Evolutionary conservation across 2,329 filamentous ascomycete genomes (phyloP).

Genomic region (Dactylellina leptospora): DNA sequence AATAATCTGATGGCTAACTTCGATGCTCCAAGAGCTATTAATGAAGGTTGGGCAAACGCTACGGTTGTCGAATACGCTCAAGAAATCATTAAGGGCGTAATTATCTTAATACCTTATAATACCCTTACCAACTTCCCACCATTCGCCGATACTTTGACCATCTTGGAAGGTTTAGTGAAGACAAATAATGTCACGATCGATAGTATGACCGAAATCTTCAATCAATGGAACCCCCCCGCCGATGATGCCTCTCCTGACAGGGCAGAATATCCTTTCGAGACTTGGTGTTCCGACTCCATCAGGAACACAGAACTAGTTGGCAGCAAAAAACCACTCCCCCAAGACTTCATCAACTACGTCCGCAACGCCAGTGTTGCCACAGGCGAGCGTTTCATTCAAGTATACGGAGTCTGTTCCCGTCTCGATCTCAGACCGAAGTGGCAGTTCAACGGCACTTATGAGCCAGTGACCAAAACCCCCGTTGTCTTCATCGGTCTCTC

Average conservation of each 20-base stretch:
- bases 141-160: slow-evolving; percentile 21
- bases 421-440: slow-evolving; percentile 35
- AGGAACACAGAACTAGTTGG: slow-evolving; percentile 8
- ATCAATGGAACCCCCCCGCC: slow-evolving; percentile 3
- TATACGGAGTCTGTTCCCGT: slow-evolving; percentile 25
- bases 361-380: slow-evolving; percentile 10
- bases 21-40: slow-evolving; percentile 45
- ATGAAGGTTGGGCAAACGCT: slow-evolving; percentile 54
- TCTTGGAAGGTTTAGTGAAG: slow-evolving; percentile 16
- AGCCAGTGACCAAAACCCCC: slow-evolving; percentile 32
- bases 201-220: slow-evolving; percentile 5
- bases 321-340: slow-evolving; percentile 14
- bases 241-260: slow-evolving; percentile 5
- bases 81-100: slow-evolving; percentile 27
- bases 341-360: slow-evolving; percentile 16
- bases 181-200: slow-evolving; percentile 16
- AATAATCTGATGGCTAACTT: slow-evolving; percentile 53
- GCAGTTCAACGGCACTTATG: slow-evolving; percentile 34
- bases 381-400: slow-evolving; percentile 33
- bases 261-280: slow-evolving; percentile 27
- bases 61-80: slow-evolving; percentile 37
- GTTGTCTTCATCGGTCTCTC: slow-evolving; percentile 32
- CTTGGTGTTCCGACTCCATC: slow-evolving; percentile 27
- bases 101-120: slow-evolving; percentile 23
- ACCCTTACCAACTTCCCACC: slow-evolving; percentile 23